Evolutionary conservation across 129 eudicot species (phyloP).

Genomic region (Lactuca saligna): DNA sequence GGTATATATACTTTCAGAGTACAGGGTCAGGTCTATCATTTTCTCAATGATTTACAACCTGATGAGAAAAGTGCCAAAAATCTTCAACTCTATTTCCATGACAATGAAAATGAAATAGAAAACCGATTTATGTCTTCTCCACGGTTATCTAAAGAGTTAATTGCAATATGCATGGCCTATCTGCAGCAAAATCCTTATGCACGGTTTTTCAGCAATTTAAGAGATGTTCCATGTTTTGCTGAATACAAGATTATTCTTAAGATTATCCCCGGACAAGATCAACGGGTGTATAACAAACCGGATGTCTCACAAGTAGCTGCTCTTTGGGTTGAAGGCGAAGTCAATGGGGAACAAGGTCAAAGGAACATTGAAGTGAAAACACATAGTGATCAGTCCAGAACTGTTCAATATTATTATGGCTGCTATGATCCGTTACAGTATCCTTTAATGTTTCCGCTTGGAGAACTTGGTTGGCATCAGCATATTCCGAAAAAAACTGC

Average conservation of each 20-base stretch:
- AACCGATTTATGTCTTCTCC: not conserved
- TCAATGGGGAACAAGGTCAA: not conserved
- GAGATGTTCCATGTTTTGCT: not conserved
- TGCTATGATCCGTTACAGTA: conserved; percentile 1
- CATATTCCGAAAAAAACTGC: not conserved
- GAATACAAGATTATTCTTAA: not conserved
- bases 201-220: not conserved
- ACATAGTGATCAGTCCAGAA: not conserved
- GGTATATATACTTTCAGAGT: not conserved
- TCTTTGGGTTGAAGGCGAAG: not conserved
- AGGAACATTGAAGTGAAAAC: not conserved
- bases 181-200: not conserved
- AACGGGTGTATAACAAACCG: not conserved
- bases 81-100: not conserved
- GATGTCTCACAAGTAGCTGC: not conserved
- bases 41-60: not conserved
- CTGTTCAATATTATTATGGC: not conserved
- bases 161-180: not conserved
- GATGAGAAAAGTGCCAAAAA: not conserved
- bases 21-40: not conserved
- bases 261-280: not conserved
- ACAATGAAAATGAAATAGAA: not conserved
- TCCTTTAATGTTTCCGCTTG: not conserved
- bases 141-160: not conserved
- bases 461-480: not conserved